Percentiles rank a stretch among this genome's conserved stretches.
Conservation (phyloP, 176 grass and related monocot species). For the Rhynchospora tenuis region DNA sequence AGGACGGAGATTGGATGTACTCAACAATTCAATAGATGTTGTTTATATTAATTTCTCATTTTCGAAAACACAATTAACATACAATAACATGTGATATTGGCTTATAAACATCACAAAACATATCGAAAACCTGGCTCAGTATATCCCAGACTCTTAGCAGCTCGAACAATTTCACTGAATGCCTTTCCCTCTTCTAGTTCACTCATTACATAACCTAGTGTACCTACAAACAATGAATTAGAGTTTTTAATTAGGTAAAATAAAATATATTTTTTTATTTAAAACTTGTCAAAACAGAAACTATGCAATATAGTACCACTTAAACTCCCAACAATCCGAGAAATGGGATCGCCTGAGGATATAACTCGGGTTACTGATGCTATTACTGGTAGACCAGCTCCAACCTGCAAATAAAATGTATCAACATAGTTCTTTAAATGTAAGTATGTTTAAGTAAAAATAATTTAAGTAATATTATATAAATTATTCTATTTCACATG, state of each 20-base stretch:
- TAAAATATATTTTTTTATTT: not conserved
- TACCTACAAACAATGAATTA: constrained; percentile 41
- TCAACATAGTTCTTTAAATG: not conserved
- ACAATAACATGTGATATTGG: not conserved
- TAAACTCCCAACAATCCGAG: constrained; percentile 71
- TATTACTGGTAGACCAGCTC: constrained; percentile 92
- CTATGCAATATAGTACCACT: constrained; percentile 49
- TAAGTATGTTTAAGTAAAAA: constrained; percentile 5
- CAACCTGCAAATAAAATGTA: constrained; percentile 54
- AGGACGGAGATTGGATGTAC: not conserved
- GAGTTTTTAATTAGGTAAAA: not conserved
- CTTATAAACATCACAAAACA: not conserved
- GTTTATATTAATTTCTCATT: not conserved
- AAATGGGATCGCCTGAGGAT: constrained; percentile 77
- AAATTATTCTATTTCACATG: not conserved
- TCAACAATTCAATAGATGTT: not conserved
- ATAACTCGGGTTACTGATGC: constrained; percentile 66
- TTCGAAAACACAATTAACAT: not conserved
- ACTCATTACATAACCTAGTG: constrained; percentile 94
- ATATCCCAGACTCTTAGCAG: constrained; percentile 78
- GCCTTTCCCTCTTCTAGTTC: constrained; percentile 73
- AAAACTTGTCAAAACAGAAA: not conserved
- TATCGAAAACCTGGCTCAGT: constrained; percentile 72
- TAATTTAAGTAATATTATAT: not conserved
- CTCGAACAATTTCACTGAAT: constrained; percentile 82